Evolutionary conservation across 805 yeast species (phyloP), one percentile per base, ranked within the genome.

Genomic region (Candida gorgasii): DNA sequence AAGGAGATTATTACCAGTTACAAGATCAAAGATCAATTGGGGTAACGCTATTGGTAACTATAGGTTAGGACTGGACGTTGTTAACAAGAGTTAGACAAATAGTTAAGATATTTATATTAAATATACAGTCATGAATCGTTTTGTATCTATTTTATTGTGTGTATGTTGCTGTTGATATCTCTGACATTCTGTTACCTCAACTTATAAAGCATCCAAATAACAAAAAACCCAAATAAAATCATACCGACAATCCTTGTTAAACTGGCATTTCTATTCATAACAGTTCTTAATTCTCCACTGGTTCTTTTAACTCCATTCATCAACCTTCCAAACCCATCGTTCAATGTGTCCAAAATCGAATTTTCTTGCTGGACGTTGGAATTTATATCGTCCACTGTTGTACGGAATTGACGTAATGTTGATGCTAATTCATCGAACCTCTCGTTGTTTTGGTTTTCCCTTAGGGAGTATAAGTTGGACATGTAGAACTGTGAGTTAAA

Each of bases 11-110:
- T 72, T 92, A 49, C 99, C 99, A 6, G 83, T 92, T 15, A 92
- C 96, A 15, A 78, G 97, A 59, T 78, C 96, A 13, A 89, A 86
- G 61, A 84, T 92, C 55, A 87, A 88, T 61, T 92, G 99, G 99
- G 97, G 96, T 22, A 86, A 80, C 57, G 88, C 97, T 8, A 87
- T 89, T 53, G 95, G 95, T 13, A 86, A 83, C 59, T 90, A 90
- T 66, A 79, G 88, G 56, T 70, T 92, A 33, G 98, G 98, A 13
- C 82, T 81, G 50, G 90, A 86, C 58, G 89, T 83, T 24, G 83
- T 69, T 15, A 63, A 68, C 46, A 59, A 62, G 43, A 50, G 56
- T 13, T 34, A 24, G 17, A 5, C n/a, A 9, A 3, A 8, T 23
- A 18, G 20, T 13, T 4, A 16, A 13, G 26, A 11, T 15, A 9